A percentile compares a stretch with the other conserved stretches of the same genome.
Conservation (phyloP, 352 stramenopile species). For the Phytophthora pisi region DNA sequence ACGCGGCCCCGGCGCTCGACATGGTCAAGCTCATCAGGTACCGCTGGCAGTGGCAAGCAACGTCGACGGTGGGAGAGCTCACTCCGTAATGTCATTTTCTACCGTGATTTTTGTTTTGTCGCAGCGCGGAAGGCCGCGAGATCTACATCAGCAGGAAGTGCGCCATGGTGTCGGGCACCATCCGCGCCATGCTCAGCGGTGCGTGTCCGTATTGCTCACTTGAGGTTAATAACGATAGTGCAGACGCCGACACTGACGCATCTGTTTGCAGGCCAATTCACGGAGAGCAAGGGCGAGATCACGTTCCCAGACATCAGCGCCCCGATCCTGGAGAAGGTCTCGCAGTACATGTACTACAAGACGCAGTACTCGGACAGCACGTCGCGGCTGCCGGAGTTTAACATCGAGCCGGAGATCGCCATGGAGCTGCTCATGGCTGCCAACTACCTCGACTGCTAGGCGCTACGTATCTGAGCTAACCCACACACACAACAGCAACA, state of each 20-base stretch:
- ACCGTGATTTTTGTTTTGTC: background rate
- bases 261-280: slow-evolving; percentile 80
- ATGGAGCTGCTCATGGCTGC: slow-evolving; percentile 97
- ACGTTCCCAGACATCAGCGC: slow-evolving; percentile 97
- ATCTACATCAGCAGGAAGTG: slow-evolving; percentile 95
- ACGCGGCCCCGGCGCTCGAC: slow-evolving; percentile 45
- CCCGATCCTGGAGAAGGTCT: slow-evolving; percentile 97
- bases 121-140: slow-evolving; percentile 94
- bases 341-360: slow-evolving; percentile 99
- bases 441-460: slow-evolving; percentile 95
- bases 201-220: slow-evolving; percentile 27
- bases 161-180: slow-evolving; percentile 95
- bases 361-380: slow-evolving; percentile 94
- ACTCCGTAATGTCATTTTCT: slow-evolving; percentile 14
- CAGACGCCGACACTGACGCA: background rate
- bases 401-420: slow-evolving; percentile 97
- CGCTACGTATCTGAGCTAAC: background rate
- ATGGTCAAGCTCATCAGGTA: slow-evolving; percentile 89
- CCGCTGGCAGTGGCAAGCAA: background rate
- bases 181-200: slow-evolving; percentile 97
- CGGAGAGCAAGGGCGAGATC: slow-evolving; percentile 95
- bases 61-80: background rate
- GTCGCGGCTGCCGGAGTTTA: slow-evolving; percentile 96
- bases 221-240: too few species aligned
- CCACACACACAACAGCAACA: too few species aligned